phyloP scores from a whole-genome alignment of 2,329 filamentous ascomycete species.

The Pseudogymnoascus sp. region DNA sequence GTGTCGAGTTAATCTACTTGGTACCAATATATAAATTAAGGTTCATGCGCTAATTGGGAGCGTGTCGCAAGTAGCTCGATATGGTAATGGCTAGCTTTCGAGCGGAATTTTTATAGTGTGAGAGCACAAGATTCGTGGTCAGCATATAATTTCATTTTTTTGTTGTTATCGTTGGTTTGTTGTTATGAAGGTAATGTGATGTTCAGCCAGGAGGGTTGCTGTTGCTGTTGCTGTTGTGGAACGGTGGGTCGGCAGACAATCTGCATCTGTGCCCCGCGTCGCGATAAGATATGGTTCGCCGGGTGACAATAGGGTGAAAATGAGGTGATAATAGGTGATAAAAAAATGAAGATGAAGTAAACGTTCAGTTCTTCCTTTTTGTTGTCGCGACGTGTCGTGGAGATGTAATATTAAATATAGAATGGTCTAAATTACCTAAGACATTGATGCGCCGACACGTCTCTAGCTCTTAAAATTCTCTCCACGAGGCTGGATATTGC shows the following conservation, averaged over 20 bases:
- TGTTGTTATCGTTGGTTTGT: background rate
- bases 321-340: background rate
- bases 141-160: background rate
- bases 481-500: background rate
- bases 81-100: background rate
- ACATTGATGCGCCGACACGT: background rate
- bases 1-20: background rate
- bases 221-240: background rate
- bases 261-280: background rate
- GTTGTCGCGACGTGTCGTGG: background rate
- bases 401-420: background rate
- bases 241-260: background rate
- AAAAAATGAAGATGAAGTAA: background rate
- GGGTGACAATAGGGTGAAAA: background rate
- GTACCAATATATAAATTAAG: slow-evolving; percentile 2
- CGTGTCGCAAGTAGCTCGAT: background rate
- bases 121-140: background rate
- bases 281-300: background rate
- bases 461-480: background rate
- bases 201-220: background rate
- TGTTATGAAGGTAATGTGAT: background rate
- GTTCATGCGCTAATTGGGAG: background rate
- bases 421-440: background rate
- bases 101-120: background rate
- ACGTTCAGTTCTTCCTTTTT: background rate